Evolutionary conservation across 345 rosid genomes (phyloP), one percentile per base, ranked within the genome.

Genomic region (Acer campestre): DNA sequence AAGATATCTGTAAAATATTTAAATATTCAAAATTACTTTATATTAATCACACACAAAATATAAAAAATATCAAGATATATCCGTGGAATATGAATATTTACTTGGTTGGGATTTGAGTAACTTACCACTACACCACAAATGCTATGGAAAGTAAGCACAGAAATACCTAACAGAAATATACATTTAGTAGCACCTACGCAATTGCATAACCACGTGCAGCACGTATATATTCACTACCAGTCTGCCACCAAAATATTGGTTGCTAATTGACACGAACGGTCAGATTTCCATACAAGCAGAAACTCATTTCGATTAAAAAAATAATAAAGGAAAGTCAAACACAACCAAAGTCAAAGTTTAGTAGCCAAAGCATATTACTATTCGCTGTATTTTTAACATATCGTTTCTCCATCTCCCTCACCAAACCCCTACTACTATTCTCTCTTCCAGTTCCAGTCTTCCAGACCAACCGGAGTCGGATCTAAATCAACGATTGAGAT

Each of bases 401-500:
- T 25, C 51, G 51, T 55, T 55, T 27, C 46, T 27, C 25, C 31
- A 48, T 78, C 81, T 31, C 86, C 20, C 70, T 13, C 61, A 49
- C 77, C 77, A n/a, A 31, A 11, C 35, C 66, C 27, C 49, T 6
- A 44, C 13, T 3, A 31, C n/a, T 53, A 8, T 56, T 38, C 77
- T 29, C 80, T 29, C 6, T 59, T 59, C 63, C 63, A 7, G 62
- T 20, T n/a, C 62, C 62, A n/a, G 25, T 1, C 23, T 20, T n/a
- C 62, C 62, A n/a, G 25, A 7, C 23, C 13, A 2, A 10, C 7
- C 3, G 59, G 64, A 67, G 13, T 12, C 18, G 58, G 62, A 76
- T 59, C 66, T 35, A 2, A 56, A 40, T 38, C 68, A 61, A 56
- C 78, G 76, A 67, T 65, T 66, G 76, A 75, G 70, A 93, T 95